Evolutionary conservation across 2,329 filamentous ascomycete genomes (phyloP), one percentile per base, ranked within the genome.

Genomic region (Penicillium paneum): DNA sequence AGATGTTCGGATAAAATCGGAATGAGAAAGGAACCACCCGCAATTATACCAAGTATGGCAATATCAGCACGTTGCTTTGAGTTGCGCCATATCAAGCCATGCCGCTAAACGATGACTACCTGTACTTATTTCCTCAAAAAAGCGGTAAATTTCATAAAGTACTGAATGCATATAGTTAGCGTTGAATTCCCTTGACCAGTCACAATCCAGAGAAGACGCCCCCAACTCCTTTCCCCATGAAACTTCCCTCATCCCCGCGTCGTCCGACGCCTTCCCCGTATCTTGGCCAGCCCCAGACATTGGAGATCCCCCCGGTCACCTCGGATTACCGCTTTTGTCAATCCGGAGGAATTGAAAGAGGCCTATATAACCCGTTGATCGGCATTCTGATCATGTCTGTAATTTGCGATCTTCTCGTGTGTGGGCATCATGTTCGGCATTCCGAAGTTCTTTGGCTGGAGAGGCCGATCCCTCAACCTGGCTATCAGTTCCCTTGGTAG

Each of bases 401-500:
- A 35, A 26, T 44, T 40, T 6, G 34, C 47, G 52, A 52, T 55
- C 29, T 34, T 49, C 34, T 55, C 48, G 56, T 51, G 40, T 53
- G 45, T 52, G 36, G 38, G 31, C 56, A 65, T 53, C 51, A 67
- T 67, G 65, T 64, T 67, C 57, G 65, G 64, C 26, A 57, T 66
- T 48, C 63, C 63, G 35, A 66, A 61, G 49, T 68, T 58, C 54
- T 68, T 68, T 42, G 66, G 66, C 35, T 67, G 54, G 49, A 60
- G 59, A 60, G 66, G 66, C 52, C 45, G 66, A 45, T 52, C 62
- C 54, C 58, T 68, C 31, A 68, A 68, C 55, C 39, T 67, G 43
- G 74, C 74, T 17, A 75, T 77, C 55, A 74, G 72, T 44, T 68
- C 74, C 8, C 72, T 77, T 46, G 75, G 75, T n/a, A 75, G 74